These are phyloP conservation scores for Dalechampia spathulata DNA, from an alignment of 441 rosid genomes.

Conservation along the genomic window DNA sequence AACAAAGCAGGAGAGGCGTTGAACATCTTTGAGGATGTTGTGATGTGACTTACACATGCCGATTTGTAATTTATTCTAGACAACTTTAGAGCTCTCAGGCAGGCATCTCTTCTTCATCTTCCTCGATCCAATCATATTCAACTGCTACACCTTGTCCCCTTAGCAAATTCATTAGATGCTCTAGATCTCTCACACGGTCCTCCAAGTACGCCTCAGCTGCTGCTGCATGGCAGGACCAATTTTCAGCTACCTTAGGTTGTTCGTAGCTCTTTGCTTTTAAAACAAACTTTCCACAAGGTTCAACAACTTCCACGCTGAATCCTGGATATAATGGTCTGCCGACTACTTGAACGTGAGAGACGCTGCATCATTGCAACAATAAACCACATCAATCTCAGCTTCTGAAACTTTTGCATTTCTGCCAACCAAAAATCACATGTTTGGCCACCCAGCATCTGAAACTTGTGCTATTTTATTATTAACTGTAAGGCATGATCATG, in stretches of 20 bases:
- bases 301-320: slow-evolving; percentile 30
- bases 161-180: slow-evolving; percentile 40
- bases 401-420: no score
- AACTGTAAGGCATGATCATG: background rate
- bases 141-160: slow-evolving; percentile 31
- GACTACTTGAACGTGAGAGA: slow-evolving; percentile 48
- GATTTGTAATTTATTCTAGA: background rate
- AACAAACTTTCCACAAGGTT: slow-evolving; percentile 37
- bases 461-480: no score
- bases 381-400: slow-evolving; percentile 5
- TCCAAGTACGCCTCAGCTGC: slow-evolving; percentile 6
- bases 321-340: slow-evolving; percentile 52
- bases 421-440: no score
- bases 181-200: slow-evolving; percentile 32
- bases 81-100: background rate
- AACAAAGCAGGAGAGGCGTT: no score
- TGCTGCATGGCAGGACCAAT: background rate
- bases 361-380: slow-evolving; percentile 34
- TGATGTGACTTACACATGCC: background rate
- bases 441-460: no score
- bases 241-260: slow-evolving; percentile 20
- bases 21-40: background rate
- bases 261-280: slow-evolving; percentile 36
- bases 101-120: slow-evolving; percentile 34
- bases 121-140: slow-evolving; percentile 32